Evolutionary conservation across 768 basidiomycete species (phyloP).

Genomic region (Lyophyllum shimeji): DNA sequence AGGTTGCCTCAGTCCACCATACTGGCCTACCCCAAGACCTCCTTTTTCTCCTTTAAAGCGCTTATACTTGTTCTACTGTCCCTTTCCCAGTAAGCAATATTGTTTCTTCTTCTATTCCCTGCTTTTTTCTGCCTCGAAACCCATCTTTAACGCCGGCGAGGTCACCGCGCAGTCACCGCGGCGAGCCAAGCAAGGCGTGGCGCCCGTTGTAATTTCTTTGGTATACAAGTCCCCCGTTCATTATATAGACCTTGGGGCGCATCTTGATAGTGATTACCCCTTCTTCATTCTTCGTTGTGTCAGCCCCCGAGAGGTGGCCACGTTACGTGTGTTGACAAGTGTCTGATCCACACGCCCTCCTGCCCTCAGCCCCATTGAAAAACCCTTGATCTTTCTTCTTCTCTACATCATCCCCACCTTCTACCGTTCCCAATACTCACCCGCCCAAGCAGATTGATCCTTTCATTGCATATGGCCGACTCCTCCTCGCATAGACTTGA

Average conservation of each 20-base stretch:
- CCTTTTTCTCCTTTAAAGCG: constrained; percentile 11
- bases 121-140: constrained; percentile 8
- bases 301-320: constrained; percentile 35
- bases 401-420: constrained; percentile 15
- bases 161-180: constrained; percentile 13
- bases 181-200: constrained; percentile 18
- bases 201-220: constrained; percentile 12
- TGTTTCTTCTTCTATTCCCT: constrained; percentile 9
- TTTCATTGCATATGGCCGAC: constrained; percentile 64
- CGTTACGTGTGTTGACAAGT: constrained; percentile 35
- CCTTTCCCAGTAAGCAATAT: constrained; percentile 24
- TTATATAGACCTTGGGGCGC: constrained; percentile 1
- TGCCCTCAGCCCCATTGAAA: constrained; percentile 34
- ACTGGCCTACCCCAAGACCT: constrained; percentile 24
- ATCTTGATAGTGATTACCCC: constrained; percentile 8
- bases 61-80: constrained; percentile 4
- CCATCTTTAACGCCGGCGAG: constrained; percentile 8
- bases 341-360: constrained; percentile 42
- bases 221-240: neutral
- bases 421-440: constrained; percentile 19
- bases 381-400: constrained; percentile 27
- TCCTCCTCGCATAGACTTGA: constrained; percentile 70
- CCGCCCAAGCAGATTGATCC: constrained; percentile 17
- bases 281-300: constrained; percentile 13
- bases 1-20: constrained; percentile 27